Evolutionary conservation across 1,284 basidiomycete species (phyloP), one percentile per base, ranked within the genome.

Genomic region (Inonotus obliquus): DNA sequence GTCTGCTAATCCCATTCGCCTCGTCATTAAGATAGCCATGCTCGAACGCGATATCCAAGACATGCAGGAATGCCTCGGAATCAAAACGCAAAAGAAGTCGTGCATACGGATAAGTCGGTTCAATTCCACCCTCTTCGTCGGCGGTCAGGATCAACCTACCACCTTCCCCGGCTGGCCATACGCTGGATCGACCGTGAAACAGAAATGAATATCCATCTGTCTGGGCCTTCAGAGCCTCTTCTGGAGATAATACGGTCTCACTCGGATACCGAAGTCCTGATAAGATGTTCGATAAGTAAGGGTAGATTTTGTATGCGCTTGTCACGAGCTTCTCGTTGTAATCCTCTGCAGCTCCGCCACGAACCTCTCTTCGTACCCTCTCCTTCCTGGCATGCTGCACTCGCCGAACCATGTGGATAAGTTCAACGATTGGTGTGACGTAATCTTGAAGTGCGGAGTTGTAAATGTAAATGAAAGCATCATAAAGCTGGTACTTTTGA

Each of bases 401-500:
- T 65, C 79, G 78, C n/a, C 87, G 84, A 54, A 97, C 83, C 38
- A 96, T 81, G 4, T 79, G 81, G 35, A 98, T 77, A 10, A 98
- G 78, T 68, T 94, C 91, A 61, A 96, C 90, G 5, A 98, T 76
- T 0, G 97, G 96, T 1, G 92, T 86, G 23, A 95, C 86, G 67
- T 90, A 98, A 72, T 99, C 97, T 62, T 80, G 80, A 68, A 99
- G 75, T 1, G 94, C 93, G 44, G 88, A 82, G 11, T 90, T 97
- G 74, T 95, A 97, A 39, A 99, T 89, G 71, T 98, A 96, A 64
- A 96, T 90, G 63, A 99, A 81, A 0, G 96, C 96, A 70, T 98
- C 96, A 77, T 95, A 98, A 1, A 99, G 81, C 32, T 82, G 79
- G 69, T 94, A 84, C 59, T 79, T 80, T 69, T 93, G 87, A 70